A percentile compares a stretch with the other conserved stretches of the same genome.
These are phyloP conservation scores for Fusarium buxicola DNA, from an alignment of 2,329 filamentous ascomycete genomes.

Conservation along the genomic window DNA sequence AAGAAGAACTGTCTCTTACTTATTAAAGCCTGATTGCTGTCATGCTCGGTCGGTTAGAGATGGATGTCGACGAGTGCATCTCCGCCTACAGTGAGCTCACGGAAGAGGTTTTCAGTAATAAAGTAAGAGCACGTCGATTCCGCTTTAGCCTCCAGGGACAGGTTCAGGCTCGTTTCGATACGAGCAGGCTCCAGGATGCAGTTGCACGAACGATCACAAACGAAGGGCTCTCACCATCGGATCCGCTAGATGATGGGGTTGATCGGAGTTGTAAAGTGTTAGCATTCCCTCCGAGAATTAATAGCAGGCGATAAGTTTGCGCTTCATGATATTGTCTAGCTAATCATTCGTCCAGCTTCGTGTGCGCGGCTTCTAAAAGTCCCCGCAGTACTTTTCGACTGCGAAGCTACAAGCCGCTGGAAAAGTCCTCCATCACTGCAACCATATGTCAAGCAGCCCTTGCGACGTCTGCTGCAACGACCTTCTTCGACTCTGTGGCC, in stretches of 20 bases:
- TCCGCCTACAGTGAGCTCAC: not conserved
- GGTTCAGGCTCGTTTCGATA: not conserved
- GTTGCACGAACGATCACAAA: not conserved
- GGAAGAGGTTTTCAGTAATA: not conserved
- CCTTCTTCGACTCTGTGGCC: conserved; percentile 1
- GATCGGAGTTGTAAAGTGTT: not conserved
- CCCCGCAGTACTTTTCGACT: not conserved
- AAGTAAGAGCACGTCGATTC: not conserved
- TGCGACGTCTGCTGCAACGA: not conserved
- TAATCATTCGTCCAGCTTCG: not conserved
- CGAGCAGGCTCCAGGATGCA: not conserved
- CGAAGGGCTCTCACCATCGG: not conserved
- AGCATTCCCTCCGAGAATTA: too few species aligned
- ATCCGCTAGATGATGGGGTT: not conserved
- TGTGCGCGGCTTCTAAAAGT: not conserved
- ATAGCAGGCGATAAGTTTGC: too few species aligned
- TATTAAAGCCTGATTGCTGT: conserved; percentile 3
- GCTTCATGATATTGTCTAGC: too few species aligned
- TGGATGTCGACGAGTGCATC: conserved; percentile 6
- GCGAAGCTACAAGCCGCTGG: not conserved
- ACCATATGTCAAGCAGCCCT: conserved; percentile 1
- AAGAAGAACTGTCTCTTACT: not conserved
- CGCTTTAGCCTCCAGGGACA: not conserved
- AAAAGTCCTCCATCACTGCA: not conserved
- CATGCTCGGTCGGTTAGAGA: conserved; percentile 3